Evolutionary conservation across 2,329 filamentous ascomycete genomes (phyloP).

Genomic region (Bretziella fagacearum): DNA sequence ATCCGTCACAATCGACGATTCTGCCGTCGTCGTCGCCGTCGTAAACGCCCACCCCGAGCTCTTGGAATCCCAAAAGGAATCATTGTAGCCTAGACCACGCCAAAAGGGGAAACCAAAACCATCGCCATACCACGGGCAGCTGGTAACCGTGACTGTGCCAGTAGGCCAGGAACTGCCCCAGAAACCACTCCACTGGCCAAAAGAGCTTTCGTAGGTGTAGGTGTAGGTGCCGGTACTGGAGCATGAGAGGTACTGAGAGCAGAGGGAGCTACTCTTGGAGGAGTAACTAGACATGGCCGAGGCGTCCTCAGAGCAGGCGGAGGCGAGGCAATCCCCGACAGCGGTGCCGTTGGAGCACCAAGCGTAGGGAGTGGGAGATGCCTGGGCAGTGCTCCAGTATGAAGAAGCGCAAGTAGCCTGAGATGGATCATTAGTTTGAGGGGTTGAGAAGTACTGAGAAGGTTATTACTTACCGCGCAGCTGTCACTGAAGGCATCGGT

Average conservation of each 20-base stretch:
- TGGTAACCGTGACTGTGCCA: constrained; percentile 18
- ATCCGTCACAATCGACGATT: constrained; percentile 5
- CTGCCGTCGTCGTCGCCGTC: constrained; percentile 17
- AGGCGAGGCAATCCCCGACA: constrained; percentile 17
- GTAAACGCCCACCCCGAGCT: constrained; percentile 17
- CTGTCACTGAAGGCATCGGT: constrained; percentile 5
- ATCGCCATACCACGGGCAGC: constrained; percentile 18
- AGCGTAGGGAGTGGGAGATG: constrained; percentile 17
- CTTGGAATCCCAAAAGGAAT: constrained; percentile 16
- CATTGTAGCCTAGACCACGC: constrained; percentile 16
- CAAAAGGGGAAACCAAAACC: constrained; percentile 17
- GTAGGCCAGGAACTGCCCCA: constrained; percentile 16
- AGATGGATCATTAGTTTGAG: neutral
- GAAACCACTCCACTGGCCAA: constrained; percentile 14
- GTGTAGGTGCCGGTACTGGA: constrained; percentile 18
- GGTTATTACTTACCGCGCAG: constrained; percentile 15
- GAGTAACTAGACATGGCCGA: constrained; percentile 16
- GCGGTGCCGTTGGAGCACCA: constrained; percentile 15
- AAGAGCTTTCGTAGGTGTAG: constrained; percentile 16
- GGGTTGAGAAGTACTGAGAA: neutral
- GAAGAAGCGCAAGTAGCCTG: constrained; percentile 17
- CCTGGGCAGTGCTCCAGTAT: constrained; percentile 17
- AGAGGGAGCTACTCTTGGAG: constrained; percentile 17
- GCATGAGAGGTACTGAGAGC: constrained; percentile 17
- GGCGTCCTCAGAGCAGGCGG: constrained; percentile 17